Evolutionary conservation across 2,329 filamentous ascomycete species (phyloP), one percentile per base, ranked within the genome.

Genomic region (Cercospora zeae-maydis): DNA sequence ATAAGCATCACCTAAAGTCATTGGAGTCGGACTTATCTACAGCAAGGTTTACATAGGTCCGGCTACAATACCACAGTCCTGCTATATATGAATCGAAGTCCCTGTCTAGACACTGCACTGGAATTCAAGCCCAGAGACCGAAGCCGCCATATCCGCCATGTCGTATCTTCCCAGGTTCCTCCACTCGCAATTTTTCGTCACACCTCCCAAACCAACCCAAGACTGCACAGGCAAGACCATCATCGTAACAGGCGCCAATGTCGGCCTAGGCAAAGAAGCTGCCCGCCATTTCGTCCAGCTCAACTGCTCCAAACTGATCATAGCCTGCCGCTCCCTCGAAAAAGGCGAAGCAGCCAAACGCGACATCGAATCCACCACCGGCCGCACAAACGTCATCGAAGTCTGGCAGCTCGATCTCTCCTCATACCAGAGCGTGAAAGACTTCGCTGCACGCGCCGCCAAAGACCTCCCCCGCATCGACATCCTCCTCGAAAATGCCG

Each of bases 161-260:
- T 58, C 57, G 27, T 37, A 59, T 34, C 39, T 72, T 7, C 67
- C 69, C 1, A 63, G 53, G 24, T 78, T 80, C 67, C 62, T 81
- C 58, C 74, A 77, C 65, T 72, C 70, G 27, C 79, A 81, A 65
- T 72, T 78, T 63, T 73, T 78, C 60, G 63, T 77, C 51, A 76
- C 70, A 5, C 78, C 78, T 62, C 73, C 60, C 61, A 72, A 6
- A 70, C 78, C 37, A 64, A 64, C 64, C 1, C 58, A 59, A 19
- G 66, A 69, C 60, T 72, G 67, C 61, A 55, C 58, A 2, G 67
- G 69, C 45, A 68, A 65, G 19, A 78, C 72, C 4, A 71, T 81
- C 59, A 78, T 83, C 31, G 77, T 83, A 4, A 84, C 81, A 0
- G 81, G 81, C 45, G 75, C 78, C 2, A 83, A 83, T 59, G 71